phyloP scores from a whole-genome alignment of 345 rosid species.

The Physaria fendleri region DNA sequence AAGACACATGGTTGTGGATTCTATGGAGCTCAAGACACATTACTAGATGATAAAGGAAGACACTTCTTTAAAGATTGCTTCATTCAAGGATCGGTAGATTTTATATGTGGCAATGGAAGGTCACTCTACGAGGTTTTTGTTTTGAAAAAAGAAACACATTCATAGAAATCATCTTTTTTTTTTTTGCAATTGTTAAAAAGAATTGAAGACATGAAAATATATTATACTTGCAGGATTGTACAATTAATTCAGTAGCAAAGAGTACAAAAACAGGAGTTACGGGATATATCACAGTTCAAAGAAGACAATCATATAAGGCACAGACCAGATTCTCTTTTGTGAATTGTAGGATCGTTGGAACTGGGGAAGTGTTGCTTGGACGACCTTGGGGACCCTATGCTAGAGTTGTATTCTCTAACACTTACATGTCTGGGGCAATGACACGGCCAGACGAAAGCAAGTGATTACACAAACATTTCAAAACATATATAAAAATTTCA shows the following conservation, averaged over 20 bases:
- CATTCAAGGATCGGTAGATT: slow-evolving; percentile 83
- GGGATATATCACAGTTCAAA: slow-evolving; percentile 55
- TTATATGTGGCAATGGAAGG: slow-evolving; percentile 68
- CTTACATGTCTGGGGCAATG: too few relatives aligned
- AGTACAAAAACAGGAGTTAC: slow-evolving; percentile 16
- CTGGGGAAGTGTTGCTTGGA: slow-evolving; percentile 63
- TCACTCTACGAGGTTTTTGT: slow-evolving; percentile 49
- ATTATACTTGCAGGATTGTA: too few relatives aligned
- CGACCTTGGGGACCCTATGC: slow-evolving; percentile 88
- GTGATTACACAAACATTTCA: too few relatives aligned
- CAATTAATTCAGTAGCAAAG: slow-evolving; percentile 41
- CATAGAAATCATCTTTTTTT: too few relatives aligned
- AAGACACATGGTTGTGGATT: slow-evolving; percentile 80
- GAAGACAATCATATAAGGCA: slow-evolving; percentile 36
- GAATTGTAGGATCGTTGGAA: slow-evolving; percentile 46
- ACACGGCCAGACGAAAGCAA: too few relatives aligned
- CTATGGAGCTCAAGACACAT: slow-evolving; percentile 87
- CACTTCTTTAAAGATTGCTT: slow-evolving; percentile 70
- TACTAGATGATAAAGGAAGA: slow-evolving; percentile 62
- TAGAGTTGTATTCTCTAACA: too few relatives aligned
- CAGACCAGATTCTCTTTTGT: slow-evolving; percentile 67
- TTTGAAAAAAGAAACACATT: neutral
- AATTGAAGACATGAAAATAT: too few relatives aligned
- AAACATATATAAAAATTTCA: too few relatives aligned
- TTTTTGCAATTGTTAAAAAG: too few relatives aligned